phyloP scores from a whole-genome alignment of 352 stramenopile species.

The Pythium angustatum region DNA sequence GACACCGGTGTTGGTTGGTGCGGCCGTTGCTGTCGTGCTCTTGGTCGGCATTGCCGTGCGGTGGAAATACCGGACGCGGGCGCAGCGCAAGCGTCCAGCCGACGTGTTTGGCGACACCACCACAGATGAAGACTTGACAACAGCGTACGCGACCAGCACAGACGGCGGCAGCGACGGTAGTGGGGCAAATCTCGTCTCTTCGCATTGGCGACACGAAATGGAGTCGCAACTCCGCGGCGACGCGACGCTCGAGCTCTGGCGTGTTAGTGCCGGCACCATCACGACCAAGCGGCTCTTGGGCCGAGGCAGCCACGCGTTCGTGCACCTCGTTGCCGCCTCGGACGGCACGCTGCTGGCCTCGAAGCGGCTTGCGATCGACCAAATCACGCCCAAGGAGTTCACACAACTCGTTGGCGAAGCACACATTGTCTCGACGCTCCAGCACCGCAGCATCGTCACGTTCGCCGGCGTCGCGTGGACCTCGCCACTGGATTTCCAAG shows the following conservation, averaged over 20 bases:
- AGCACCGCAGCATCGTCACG: constrained; percentile 1
- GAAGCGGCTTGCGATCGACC: neutral
- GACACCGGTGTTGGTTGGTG: too few species aligned
- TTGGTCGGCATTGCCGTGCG: too few species aligned
- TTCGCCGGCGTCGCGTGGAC: constrained; percentile 3
- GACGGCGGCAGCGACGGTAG: too few species aligned
- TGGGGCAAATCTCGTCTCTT: too few species aligned
- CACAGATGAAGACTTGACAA: too few species aligned
- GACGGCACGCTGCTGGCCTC: neutral
- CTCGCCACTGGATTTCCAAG: constrained; percentile 1
- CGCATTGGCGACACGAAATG: neutral
- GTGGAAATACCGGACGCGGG: too few species aligned
- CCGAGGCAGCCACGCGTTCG: neutral
- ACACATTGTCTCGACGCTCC: constrained; percentile 2
- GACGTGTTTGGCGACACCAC: too few species aligned
- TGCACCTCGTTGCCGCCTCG: neutral
- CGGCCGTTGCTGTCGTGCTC: too few species aligned
- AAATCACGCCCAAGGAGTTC: neutral
- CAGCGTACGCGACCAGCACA: too few species aligned
- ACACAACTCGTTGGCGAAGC: neutral
- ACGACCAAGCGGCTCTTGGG: neutral
- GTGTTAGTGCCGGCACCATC: neutral
- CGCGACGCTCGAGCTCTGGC: neutral
- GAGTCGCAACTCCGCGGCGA: neutral
- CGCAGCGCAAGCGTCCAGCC: too few species aligned